These are phyloP conservation scores for Blumeriella jaapii DNA, from an alignment of 2,329 filamentous ascomycete species.

Conservation along the genomic window DNA sequence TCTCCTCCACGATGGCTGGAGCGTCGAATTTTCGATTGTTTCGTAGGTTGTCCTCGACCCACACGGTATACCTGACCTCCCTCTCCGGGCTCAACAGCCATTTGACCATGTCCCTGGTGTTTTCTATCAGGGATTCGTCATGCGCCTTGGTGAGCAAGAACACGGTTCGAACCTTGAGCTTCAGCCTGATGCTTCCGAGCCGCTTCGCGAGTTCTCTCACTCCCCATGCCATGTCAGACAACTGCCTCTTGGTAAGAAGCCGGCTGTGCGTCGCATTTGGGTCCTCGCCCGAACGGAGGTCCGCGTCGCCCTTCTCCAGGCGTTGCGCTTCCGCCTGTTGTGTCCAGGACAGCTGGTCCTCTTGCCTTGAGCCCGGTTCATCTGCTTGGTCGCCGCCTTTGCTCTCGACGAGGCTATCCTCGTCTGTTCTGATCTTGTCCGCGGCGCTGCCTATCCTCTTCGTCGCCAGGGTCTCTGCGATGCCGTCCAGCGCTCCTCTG, in stretches of 20 bases:
- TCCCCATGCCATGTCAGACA: constrained; percentile 95
- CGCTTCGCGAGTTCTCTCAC: constrained; percentile 83
- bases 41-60: constrained; percentile 67
- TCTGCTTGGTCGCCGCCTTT: constrained; percentile 38
- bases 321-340: constrained; percentile 18
- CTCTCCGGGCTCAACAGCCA: constrained; percentile 72
- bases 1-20: constrained; percentile 52
- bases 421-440: neutral
- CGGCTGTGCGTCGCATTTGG: constrained; percentile 38
- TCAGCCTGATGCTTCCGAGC: constrained; percentile 70
- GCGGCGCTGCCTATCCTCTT: constrained; percentile 8
- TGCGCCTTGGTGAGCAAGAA: constrained; percentile 90
- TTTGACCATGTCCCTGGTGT: constrained; percentile 63
- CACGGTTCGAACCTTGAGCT: constrained; percentile 69
- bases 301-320: constrained; percentile 10
- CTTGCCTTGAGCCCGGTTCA: too few species aligned
- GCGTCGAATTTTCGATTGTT: constrained; percentile 64
- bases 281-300: constrained; percentile 11
- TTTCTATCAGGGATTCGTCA: constrained; percentile 65
- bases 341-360: too few species aligned
- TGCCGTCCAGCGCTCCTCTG: constrained; percentile 22
- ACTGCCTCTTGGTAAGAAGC: constrained; percentile 86
- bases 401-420: constrained; percentile 8
- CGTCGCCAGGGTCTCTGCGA: constrained; percentile 20
- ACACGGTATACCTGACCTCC: constrained; percentile 62